Conservation (phyloP, 164 flowering plant genomes). For the Akebia trifoliata region DNA sequence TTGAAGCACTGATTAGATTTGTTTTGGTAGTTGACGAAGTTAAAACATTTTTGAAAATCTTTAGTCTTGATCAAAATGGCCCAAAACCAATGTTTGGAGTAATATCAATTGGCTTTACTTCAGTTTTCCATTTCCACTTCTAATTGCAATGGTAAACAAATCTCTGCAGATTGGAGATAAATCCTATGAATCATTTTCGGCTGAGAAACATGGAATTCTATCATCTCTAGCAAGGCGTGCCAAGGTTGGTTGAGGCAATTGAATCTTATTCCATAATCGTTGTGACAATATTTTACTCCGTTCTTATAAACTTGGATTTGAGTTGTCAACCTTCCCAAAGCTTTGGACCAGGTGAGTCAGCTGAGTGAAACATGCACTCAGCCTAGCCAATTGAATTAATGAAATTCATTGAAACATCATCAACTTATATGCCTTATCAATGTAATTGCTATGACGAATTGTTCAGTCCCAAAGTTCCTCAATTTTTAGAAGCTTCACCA, state of each 20-base stretch:
- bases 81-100: not conserved
- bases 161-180: slow-evolving; percentile 87
- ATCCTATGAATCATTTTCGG: slow-evolving; percentile 73
- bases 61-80: not conserved
- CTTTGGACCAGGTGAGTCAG: not conserved
- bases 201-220: slow-evolving; percentile 82
- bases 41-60: not conserved
- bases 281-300: too few species aligned
- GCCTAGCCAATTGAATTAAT: not conserved
- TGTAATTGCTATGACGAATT: too few species aligned
- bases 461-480: not conserved
- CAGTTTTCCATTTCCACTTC: not conserved
- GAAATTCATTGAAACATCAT: not conserved
- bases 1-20: not conserved
- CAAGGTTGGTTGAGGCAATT: slow-evolving; percentile 53
- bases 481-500: not conserved
- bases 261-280: not conserved
- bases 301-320: not conserved
- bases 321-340: not conserved
- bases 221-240: slow-evolving; percentile 90
- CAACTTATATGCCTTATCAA: not conserved
- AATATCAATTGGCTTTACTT: not conserved
- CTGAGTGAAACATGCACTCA: not conserved
- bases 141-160: not conserved
- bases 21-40: not conserved